Evolutionary conservation across 352 stramenopile genomes (phyloP).

Genomic region (Pythium monospermum): DNA sequence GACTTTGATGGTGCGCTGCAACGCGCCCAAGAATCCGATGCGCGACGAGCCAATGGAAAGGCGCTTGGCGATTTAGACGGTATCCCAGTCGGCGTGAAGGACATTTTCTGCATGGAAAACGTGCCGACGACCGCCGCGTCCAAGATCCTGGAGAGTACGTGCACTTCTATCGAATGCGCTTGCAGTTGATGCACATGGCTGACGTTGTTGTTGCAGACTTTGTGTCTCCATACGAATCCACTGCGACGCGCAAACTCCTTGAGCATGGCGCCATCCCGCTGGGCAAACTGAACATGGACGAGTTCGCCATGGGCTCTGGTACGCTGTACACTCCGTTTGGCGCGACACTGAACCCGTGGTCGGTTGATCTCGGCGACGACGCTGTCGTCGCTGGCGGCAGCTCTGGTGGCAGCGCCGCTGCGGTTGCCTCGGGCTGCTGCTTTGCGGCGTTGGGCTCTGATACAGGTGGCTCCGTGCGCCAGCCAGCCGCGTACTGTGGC

Average conservation of each 20-base stretch:
- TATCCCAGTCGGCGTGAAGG: conserved; percentile 95
- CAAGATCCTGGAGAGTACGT: conserved; percentile 78
- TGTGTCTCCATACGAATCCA: conserved; percentile 88
- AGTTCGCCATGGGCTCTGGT: conserved; percentile 98
- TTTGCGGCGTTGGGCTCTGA: conserved; percentile 95
- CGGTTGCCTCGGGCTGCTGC: conserved; percentile 89
- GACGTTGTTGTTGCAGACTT: conserved; percentile 37
- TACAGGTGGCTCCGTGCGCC: conserved; percentile 95
- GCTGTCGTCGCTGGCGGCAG: conserved; percentile 89
- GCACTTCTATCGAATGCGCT: too few relatives aligned
- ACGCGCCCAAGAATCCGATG: conserved; percentile 76
- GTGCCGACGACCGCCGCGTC: conserved; percentile 87
- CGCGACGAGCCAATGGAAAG: conserved; percentile 38
- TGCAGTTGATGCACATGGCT: not conserved
- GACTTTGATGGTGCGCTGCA: conserved; percentile 64
- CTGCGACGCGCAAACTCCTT: conserved; percentile 77
- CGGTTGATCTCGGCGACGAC: conserved; percentile 38
- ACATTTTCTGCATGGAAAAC: conserved; percentile 92
- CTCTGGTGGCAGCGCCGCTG: conserved; percentile 91
- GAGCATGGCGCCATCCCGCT: conserved; percentile 90
- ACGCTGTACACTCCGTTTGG: conserved; percentile 90
- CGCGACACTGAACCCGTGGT: conserved; percentile 88
- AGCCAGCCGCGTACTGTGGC: conserved; percentile 94
- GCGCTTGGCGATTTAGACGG: conserved; percentile 84
- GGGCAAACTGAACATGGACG: conserved; percentile 98